Percentiles rank a stretch among this genome's conserved stretches.
Conservation (phyloP, 495 filamentous ascomycete species). For the Daldinia bambusicola region DNA sequence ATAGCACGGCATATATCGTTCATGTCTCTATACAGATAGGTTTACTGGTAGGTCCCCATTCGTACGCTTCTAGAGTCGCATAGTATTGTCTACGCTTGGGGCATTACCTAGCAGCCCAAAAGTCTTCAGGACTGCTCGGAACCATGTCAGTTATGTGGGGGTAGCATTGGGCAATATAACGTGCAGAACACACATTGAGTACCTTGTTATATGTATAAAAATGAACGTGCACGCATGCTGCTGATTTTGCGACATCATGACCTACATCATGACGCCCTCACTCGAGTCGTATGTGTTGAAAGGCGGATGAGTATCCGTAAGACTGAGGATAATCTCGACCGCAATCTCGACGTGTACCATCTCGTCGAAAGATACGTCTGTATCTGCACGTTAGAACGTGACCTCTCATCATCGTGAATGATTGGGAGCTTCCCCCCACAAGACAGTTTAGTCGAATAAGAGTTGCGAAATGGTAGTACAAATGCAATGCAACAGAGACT, state of each 20-base stretch:
- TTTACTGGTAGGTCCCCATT: slow-evolving; percentile 12
- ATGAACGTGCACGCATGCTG: slow-evolving; percentile 6
- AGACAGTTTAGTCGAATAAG: slow-evolving; percentile 17
- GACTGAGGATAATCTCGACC: slow-evolving; percentile 24
- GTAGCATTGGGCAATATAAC: slow-evolving; percentile 36
- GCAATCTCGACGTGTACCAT: slow-evolving; percentile 7
- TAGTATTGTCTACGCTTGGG: slow-evolving; percentile 15
- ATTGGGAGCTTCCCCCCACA: background rate
- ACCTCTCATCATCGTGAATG: slow-evolving; percentile 16
- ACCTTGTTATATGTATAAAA: background rate
- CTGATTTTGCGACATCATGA: slow-evolving; percentile 33
- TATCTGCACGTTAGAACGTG: slow-evolving; percentile 33
- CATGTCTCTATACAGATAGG: slow-evolving; percentile 17
- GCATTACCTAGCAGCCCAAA: slow-evolving; percentile 19
- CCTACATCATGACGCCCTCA: slow-evolving; percentile 32
- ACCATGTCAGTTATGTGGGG: slow-evolving; percentile 25
- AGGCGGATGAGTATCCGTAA: slow-evolving; percentile 21
- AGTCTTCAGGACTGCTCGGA: slow-evolving; percentile 14
- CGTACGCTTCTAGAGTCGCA: slow-evolving; percentile 24
- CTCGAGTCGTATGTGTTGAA: slow-evolving; percentile 19
- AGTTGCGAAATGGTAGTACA: slow-evolving; percentile 37
- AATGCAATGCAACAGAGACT: slow-evolving; percentile 34
- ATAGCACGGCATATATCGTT: slow-evolving; percentile 41
- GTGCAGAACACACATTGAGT: slow-evolving; percentile 27
- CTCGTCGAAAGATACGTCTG: slow-evolving; percentile 15